A percentile compares a stretch with the other conserved stretches of the same genome.
Evolutionary conservation across 225 moss, liverwort and hornwort genomes (phyloP).

Genomic region (Rhytidiadelphus loreus): DNA sequence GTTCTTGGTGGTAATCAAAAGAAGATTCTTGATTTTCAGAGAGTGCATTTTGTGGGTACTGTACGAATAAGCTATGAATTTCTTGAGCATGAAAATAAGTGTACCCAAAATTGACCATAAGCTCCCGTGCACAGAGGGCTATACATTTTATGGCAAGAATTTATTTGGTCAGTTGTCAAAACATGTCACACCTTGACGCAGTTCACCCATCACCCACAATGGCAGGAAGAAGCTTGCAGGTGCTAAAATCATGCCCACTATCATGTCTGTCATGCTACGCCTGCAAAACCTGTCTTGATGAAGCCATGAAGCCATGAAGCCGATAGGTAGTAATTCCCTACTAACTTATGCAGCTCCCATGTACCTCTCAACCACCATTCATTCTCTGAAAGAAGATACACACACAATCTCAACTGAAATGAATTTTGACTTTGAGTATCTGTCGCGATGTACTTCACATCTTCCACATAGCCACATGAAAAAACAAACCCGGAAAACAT

Average conservation of each 20-base stretch:
- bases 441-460: background rate
- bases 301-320: background rate
- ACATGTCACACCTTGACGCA: background rate
- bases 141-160: background rate
- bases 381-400: background rate
- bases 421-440: background rate
- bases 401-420: background rate
- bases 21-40: no score
- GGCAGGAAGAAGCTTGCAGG: background rate
- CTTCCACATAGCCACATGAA: background rate
- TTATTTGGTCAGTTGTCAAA: rapidly evolving
- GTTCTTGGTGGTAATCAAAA: background rate
- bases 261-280: background rate
- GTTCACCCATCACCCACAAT: background rate
- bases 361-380: background rate
- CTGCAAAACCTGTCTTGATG: background rate
- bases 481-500: background rate
- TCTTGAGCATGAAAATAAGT: background rate
- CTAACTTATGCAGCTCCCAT: background rate
- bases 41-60: rapidly evolving
- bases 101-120: background rate
- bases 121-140: background rate
- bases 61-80: background rate
- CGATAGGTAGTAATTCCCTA: background rate
- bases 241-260: background rate